Percentiles rank a stretch among this genome's conserved stretches.
phyloP scores from a whole-genome alignment of 768 basidiomycete species.

The Termitomyces sp. region DNA sequence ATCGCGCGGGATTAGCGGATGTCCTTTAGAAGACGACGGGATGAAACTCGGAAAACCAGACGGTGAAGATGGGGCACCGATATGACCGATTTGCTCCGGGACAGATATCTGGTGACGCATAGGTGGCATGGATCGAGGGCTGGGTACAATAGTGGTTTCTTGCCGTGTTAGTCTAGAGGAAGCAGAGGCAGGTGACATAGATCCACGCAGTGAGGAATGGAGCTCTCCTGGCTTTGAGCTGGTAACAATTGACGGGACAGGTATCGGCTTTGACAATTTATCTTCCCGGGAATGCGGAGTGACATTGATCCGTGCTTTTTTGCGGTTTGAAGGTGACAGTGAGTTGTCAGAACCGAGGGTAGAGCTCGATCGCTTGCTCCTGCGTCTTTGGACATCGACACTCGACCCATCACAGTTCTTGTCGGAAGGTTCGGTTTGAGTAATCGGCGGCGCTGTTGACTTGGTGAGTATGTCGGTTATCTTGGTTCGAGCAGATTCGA shows the following conservation, averaged over 20 bases:
- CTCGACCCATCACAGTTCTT: conserved; percentile 1
- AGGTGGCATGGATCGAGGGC: not conserved
- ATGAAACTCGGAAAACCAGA: not conserved
- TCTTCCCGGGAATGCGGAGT: not conserved
- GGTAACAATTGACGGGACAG: not conserved
- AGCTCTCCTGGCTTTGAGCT: not conserved
- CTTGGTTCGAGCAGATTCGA: conserved; percentile 38
- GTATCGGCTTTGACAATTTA: not conserved
- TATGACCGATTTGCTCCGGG: not conserved
- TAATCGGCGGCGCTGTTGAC: conserved; percentile 3
- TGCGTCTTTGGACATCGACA: not conserved
- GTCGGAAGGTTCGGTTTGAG: conserved; percentile 3
- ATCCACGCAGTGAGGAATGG: not conserved
- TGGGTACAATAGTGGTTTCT: conserved; percentile 1
- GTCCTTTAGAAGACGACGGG: not conserved
- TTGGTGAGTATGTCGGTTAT: conserved; percentile 29
- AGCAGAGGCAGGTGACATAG: not conserved
- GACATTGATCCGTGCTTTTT: conserved; percentile 8
- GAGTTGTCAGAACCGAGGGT: conserved; percentile 9
- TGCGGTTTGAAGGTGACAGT: conserved; percentile 6
- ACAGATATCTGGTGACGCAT: not conserved
- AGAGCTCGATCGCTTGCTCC: conserved; percentile 18
- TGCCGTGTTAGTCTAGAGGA: conserved; percentile 3
- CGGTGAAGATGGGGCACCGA: not conserved
- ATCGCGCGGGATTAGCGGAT: not conserved